Percentiles rank a stretch among this genome's conserved stretches.
Evolutionary conservation across 805 yeast genomes (phyloP).

Genomic region (Priceomyces haplophilus): DNA sequence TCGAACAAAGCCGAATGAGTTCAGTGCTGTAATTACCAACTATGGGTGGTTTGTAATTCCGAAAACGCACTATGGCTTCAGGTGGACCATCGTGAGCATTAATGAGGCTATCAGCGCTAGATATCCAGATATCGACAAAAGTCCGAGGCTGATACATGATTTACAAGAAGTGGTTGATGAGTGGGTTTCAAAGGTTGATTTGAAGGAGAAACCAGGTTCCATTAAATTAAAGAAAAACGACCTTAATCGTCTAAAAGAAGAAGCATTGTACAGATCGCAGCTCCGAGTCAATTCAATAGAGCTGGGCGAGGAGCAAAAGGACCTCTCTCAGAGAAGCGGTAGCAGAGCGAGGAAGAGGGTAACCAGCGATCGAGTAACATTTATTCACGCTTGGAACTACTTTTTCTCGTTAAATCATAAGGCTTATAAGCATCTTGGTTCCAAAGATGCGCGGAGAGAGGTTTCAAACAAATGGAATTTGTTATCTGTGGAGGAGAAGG

Average conservation of each 20-base stretch:
- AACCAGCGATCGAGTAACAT: conserved; percentile 17
- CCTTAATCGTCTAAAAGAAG: conserved; percentile 11
- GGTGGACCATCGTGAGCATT: conserved; percentile 17
- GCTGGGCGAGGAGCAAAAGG: conserved; percentile 1
- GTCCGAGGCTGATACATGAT: conserved; percentile 3
- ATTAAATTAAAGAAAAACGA: conserved; percentile 8
- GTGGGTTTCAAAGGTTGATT: conserved; percentile 11
- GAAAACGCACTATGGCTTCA: conserved; percentile 13
- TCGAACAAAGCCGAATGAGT: conserved; percentile 8
- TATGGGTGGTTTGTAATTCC: conserved; percentile 22
- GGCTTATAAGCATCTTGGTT: conserved; percentile 8
- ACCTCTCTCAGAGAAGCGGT: conserved; percentile 3
- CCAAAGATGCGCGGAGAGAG: conserved; percentile 11
- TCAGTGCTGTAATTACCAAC: conserved; percentile 13
- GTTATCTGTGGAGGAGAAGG: conserved; percentile 26
- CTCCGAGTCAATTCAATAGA: conserved; percentile 9
- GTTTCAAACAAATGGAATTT: conserved; percentile 22
- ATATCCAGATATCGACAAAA: conserved; percentile 12
- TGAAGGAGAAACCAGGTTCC: conserved; percentile 5
- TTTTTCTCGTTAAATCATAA: conserved; percentile 19
- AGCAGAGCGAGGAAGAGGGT: conserved; percentile 7
- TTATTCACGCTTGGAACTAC: conserved; percentile 38
- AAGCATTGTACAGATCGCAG: conserved; percentile 21
- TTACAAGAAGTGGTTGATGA: conserved; percentile 15
- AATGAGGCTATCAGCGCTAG: conserved; percentile 9